Conservation (phyloP, 2,329 filamentous ascomycete species). For the Ophiocordyceps camponoti-floridani region DNA sequence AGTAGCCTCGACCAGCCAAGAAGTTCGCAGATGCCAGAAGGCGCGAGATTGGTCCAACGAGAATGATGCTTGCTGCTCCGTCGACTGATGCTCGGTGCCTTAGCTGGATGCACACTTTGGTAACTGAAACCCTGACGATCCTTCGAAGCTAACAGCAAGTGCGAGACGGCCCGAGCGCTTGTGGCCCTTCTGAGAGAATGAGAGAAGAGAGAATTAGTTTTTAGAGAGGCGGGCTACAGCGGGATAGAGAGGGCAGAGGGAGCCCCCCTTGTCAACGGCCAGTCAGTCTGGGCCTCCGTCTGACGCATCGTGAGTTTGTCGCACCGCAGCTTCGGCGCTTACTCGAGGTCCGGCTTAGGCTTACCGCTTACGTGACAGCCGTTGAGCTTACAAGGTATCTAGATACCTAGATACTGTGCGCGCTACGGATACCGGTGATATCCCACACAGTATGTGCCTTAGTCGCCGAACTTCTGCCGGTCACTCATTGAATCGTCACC, state of each 20-base stretch:
- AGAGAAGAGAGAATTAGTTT: not conserved
- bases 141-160: not conserved
- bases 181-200: not conserved
- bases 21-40: not conserved
- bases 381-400: too few relatives aligned
- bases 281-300: not conserved
- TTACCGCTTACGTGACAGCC: too few relatives aligned
- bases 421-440: too few relatives aligned
- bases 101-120: too few relatives aligned
- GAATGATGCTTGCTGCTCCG: too few relatives aligned
- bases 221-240: not conserved
- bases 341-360: not conserved
- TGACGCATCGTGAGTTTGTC: not conserved
- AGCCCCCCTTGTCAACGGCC: not conserved
- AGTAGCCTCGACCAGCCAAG: not conserved
- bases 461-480: not conserved
- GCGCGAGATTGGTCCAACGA: too few relatives aligned
- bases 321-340: not conserved
- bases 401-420: not conserved
- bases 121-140: not conserved
- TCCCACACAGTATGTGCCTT: not conserved
- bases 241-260: not conserved
- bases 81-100: too few relatives aligned
- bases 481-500: not conserved
- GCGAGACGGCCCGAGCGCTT: not conserved